Base-by-base conservation (phyloP, 768 basidiomycete species). In the Pulveroboletus sp. region DNA sequence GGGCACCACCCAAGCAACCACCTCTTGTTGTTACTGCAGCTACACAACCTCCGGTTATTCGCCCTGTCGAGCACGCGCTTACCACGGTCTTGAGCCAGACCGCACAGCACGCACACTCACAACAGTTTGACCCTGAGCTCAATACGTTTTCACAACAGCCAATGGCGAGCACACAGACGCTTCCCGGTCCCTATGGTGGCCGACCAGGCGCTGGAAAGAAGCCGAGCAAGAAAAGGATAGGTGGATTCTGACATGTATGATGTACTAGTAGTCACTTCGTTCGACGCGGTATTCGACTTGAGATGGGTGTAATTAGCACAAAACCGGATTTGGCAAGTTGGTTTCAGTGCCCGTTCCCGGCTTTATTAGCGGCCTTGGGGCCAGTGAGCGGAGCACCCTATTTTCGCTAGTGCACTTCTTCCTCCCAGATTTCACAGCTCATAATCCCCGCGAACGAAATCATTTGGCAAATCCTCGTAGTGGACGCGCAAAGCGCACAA, bases 151-250 rank as follows among this genome's bases (percentile, higher is more conserved):
- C 70, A 15, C 81, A 84, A 52, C 74, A 76, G 15, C 54, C 69
- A 14, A 69, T 79, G 68, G 67, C 73, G 32, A 89, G 78, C 55
- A 91, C 89, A 2, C 89, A 92, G 62, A 67, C 83, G 7, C 64
- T 88, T 9, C 79, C 88, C 5, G 89, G 89, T 3, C 78, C 75
- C 0, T 81, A 81, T 67, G 89, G 88, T 31, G 86, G 85, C 21
- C 76, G 85, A 36, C 76, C 75, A 24, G 50, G 51, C 14, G 57
- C 58, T 12, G 45, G 55, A 6, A 86, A 78, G 69, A 85, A 81
- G 62, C 49, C 66, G 26, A 63, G 55, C 18, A 88, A 83, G 72
- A 90, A 85, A 68, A 73, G 88, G 21, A 39, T 89, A 37, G 86
- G 85, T 9, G 89, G 89, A 8, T 91, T 92, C 63, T 91, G 66